Evolutionary conservation across 2,329 filamentous ascomycete genomes (phyloP), one percentile per base, ranked within the genome.

Genomic region (Trichoderma brevicompactum): DNA sequence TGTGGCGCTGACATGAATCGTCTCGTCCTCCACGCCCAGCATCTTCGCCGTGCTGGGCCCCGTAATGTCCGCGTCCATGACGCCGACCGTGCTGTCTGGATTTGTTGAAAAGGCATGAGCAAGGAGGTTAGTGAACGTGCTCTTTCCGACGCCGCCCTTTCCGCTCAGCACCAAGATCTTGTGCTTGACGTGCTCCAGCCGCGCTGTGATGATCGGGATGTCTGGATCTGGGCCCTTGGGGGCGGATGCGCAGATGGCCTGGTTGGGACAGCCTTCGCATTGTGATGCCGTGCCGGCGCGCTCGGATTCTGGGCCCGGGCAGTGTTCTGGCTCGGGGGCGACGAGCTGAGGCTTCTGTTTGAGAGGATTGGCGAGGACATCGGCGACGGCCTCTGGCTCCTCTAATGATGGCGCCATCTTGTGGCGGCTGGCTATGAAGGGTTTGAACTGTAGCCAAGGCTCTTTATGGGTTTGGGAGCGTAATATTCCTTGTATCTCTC

Each of bases 51-150:
- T 97, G 69, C 89, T 92, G 0, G 95, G 95, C 0, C 95, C 95
- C 79, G 93, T 97, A 68, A 99, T 97, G 77, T 99, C 95, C 7
- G 95, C 96, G 78, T 99, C 95, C 92, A 98, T 97, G 71, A 99
- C 89, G 19, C 94, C 95, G 34, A 99, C 92, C 1, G 87, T 92
- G 65, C 82, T 89, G 52, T 89, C 87, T 0, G 89, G 87, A 76
- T 96, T 92, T 13, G 87, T 86, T 1, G 95, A 92, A 72, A 99
- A 96, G 1, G 92, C 94, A 75, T 97, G 92, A 2, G 92, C 91
- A 17, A 98, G 87, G 72, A 98, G 87, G 2, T 89, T 90, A 3
- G 92, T 94, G 74, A 98, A 96, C 0, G 95, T 98, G 70, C 91
- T 95, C 80, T 99, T 99, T 7, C 95, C 95, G 0, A 99, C 95